These are phyloP conservation scores for Torulaspora pretoriensis DNA, from an alignment of 1,139 yeast species.

Conservation along the genomic window DNA sequence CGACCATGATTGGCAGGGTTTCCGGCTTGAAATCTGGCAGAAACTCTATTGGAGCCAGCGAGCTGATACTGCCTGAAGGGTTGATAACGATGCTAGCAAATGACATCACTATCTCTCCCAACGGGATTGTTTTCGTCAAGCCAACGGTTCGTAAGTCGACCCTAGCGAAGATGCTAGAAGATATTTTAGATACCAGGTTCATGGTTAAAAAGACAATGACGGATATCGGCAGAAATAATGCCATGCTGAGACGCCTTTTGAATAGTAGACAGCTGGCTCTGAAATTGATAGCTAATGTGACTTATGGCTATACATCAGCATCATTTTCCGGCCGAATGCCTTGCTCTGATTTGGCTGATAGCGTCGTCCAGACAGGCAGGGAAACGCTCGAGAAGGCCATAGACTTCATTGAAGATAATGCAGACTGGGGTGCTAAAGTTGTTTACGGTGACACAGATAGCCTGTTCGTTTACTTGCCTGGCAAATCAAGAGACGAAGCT, in stretches of 20 bases:
- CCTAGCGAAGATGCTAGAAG: slow-evolving; percentile 78
- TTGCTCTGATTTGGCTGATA: slow-evolving; percentile 88
- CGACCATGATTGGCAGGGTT: slow-evolving; percentile 76
- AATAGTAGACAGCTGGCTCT: slow-evolving; percentile 81
- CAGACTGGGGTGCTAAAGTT: slow-evolving; percentile 79
- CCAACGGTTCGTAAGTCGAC: slow-evolving; percentile 63
- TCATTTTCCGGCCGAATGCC: slow-evolving; percentile 97
- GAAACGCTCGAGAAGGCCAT: slow-evolving; percentile 76
- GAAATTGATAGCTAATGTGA: slow-evolving; percentile 88
- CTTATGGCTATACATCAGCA: slow-evolving; percentile 94
- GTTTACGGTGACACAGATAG: slow-evolving; percentile 98
- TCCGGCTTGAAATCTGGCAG: slow-evolving; percentile 48
- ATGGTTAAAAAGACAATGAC: slow-evolving; percentile 74
- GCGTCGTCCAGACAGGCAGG: slow-evolving; percentile 86
- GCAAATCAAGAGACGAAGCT: slow-evolving; percentile 71
- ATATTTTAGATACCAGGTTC: slow-evolving; percentile 72
- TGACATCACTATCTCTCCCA: slow-evolving; percentile 70
- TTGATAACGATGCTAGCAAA: slow-evolving; percentile 50
- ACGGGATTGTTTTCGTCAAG: slow-evolving; percentile 77
- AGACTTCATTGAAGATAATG: slow-evolving; percentile 55
- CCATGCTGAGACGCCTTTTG: slow-evolving; percentile 49
- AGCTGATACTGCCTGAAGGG: slow-evolving; percentile 52
- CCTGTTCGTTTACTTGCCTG: slow-evolving; percentile 84
- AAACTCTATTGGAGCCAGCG: slow-evolving; percentile 51
- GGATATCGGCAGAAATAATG: slow-evolving; percentile 37